These are phyloP conservation scores for Colletotrichum brevisporum DNA, from an alignment of 2,329 filamentous ascomycete species.

Conservation along the genomic window DNA sequence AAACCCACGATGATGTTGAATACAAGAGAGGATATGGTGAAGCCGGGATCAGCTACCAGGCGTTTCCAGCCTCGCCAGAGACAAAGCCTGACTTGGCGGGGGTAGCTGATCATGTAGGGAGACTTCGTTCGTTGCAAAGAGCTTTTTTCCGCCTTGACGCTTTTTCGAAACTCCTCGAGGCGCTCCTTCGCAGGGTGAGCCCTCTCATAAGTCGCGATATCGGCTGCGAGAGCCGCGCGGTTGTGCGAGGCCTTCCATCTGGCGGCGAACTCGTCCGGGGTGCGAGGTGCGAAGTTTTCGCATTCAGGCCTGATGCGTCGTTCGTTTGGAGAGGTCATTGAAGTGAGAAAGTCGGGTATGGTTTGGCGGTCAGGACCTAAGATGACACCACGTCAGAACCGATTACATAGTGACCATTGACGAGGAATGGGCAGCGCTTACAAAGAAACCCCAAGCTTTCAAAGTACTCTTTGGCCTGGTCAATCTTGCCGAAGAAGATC, in stretches of 20 bases:
- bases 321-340: slow-evolving; percentile 76
- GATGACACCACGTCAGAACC: background rate
- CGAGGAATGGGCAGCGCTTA: too few species aligned
- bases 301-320: slow-evolving; percentile 71
- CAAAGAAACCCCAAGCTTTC: slow-evolving; percentile 68
- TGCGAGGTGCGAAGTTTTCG: slow-evolving; percentile 67
- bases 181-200: slow-evolving; percentile 28
- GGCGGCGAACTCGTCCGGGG: slow-evolving; percentile 66
- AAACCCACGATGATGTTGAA: slow-evolving; percentile 51
- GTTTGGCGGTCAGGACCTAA: slow-evolving; percentile 62
- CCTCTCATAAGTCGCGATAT: slow-evolving; percentile 23
- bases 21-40: slow-evolving; percentile 76
- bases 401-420: too few species aligned
- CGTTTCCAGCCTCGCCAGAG: slow-evolving; percentile 77
- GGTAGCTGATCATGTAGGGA: slow-evolving; percentile 74
- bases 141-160: slow-evolving; percentile 54
- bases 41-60: slow-evolving; percentile 73
- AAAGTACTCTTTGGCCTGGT: slow-evolving; percentile 73
- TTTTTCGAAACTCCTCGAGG: slow-evolving; percentile 36
- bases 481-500: slow-evolving; percentile 74
- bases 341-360: slow-evolving; percentile 80
- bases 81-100: slow-evolving; percentile 72
- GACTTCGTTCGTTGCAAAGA: slow-evolving; percentile 70
- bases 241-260: slow-evolving; percentile 35
- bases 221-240: slow-evolving; percentile 11